Conservation (phyloP, 1,284 basidiomycete genomes). For the Phellinidium pouzarii region DNA sequence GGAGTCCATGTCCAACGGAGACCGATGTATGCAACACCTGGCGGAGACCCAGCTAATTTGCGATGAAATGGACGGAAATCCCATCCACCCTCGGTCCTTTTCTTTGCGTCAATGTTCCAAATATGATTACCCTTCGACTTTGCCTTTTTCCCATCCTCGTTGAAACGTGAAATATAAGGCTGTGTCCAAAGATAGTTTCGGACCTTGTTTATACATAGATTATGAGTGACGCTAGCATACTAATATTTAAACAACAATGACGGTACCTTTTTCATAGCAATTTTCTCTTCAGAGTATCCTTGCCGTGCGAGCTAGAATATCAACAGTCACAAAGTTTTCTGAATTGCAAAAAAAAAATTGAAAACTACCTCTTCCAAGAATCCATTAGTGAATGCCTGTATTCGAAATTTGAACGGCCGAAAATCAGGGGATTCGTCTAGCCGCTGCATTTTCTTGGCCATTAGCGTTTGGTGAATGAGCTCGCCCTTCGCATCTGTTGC, state of each 20-base stretch:
- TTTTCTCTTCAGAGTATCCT: constrained; percentile 80
- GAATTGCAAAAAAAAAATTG: constrained; percentile 16
- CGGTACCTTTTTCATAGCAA: constrained; percentile 81
- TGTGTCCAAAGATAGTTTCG: constrained; percentile 96
- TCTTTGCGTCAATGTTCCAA: constrained; percentile 97
- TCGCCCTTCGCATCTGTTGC: constrained; percentile 92
- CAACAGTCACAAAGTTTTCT: constrained; percentile 18
- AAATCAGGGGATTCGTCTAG: constrained; percentile 95
- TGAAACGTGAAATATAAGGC: constrained; percentile 93
- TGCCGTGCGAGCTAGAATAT: constrained; percentile 58
- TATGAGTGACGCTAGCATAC: constrained; percentile 22
- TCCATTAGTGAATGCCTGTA: constrained; percentile 96
- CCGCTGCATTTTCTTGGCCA: constrained; percentile 98
- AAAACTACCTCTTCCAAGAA: constrained; percentile 91
- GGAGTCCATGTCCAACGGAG: constrained; percentile 90
- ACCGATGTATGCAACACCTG: constrained; percentile 76
- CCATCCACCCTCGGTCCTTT: constrained; percentile 73
- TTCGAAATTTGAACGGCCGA: constrained; percentile 98
- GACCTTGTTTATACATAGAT: constrained; percentile 51
- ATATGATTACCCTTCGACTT: constrained; percentile 99
- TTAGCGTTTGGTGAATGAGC: constrained; percentile 95
- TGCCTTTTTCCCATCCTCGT: constrained; percentile 98
- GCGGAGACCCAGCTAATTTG: constrained; percentile 76
- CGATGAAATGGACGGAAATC: constrained; percentile 88
- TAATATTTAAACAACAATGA: constrained; percentile 11